Base-by-base conservation (phyloP, 2,329 filamentous ascomycete species). In the Colletotrichum australisinense region DNA sequence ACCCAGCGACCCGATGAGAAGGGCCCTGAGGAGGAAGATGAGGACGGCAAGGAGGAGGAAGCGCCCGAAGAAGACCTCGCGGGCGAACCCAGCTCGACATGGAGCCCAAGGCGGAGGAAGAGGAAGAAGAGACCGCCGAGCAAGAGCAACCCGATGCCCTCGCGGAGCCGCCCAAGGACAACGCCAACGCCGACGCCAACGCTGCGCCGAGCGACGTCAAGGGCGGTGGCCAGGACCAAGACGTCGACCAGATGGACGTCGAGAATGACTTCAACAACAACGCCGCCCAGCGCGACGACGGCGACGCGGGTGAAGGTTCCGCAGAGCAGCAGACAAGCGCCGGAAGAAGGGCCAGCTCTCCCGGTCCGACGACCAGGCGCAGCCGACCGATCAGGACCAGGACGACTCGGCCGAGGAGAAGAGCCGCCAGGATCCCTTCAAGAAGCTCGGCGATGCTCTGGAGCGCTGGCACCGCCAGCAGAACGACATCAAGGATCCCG, bases 401-500 rank as follows among this genome's bases (percentile, higher is more conserved):
- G 86, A 89, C 66, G 83, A 86, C 12, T 81, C 83, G 12, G 82
- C 84, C 67, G 83, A 49, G 42, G 42, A 83, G 52, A 83, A 87
- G 76, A 78, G 79, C 5, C 82, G 89, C 64, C 85, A 86, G 58
- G 91, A 97, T 76, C 94, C 95, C 1, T 98, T 98, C 88, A 97
- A 97, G 84, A 97, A 98, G 79, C 90, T 99, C 35, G 97, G 97
- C 26, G 95, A 99, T 84, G 93, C 95, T 6, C 87, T 99, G 38
- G 95, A 98, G 81, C 91, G 93, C 77, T 99, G 95, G 94, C 95
- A 98, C 82, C 91, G 94, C 72, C 94, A 95, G 79, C 94, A 97
- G 78, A 91, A 90, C 59, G 93, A 98, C 74, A 98, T 99, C 77
- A 86, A 89, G 80, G 88, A 93, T 71, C 84, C 89, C 2, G 86